Evolutionary conservation across 2,329 filamentous ascomycete species (phyloP).

Genomic region (Xylariaceae sp.): DNA sequence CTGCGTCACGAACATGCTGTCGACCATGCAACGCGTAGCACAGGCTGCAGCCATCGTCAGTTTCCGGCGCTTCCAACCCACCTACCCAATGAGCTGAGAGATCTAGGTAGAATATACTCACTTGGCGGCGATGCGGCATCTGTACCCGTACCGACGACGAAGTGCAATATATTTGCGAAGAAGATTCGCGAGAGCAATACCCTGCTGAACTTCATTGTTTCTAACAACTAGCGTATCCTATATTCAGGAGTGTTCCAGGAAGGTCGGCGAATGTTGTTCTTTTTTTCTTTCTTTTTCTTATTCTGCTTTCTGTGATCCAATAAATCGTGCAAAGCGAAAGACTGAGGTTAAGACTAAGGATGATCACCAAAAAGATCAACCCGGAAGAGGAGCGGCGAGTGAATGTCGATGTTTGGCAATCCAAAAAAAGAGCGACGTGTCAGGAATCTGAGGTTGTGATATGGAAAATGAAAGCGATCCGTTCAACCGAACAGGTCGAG

Average conservation of each 20-base stretch:
- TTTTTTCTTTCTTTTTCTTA: slow-evolving; percentile 12
- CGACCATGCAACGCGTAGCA: slow-evolving; percentile 35
- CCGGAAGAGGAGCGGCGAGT: slow-evolving; percentile 16
- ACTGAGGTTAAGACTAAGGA: slow-evolving; percentile 30
- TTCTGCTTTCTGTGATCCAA: slow-evolving; percentile 30
- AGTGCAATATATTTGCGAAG: slow-evolving; percentile 24
- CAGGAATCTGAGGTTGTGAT: slow-evolving; percentile 6
- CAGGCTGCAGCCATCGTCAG: slow-evolving; percentile 28
- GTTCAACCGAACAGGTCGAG: neutral
- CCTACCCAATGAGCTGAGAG: too few species aligned
- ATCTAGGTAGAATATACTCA: slow-evolving; percentile 6
- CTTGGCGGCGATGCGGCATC: slow-evolving; percentile 23
- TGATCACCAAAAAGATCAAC: slow-evolving; percentile 37
- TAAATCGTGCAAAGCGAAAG: slow-evolving; percentile 35
- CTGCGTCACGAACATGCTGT: slow-evolving; percentile 38
- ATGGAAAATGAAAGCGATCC: neutral
- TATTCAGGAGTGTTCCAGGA: slow-evolving; percentile 1
- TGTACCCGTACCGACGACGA: slow-evolving; percentile 22
- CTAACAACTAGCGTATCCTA: neutral
- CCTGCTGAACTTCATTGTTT: slow-evolving; percentile 25
- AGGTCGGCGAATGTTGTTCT: slow-evolving; percentile 5
- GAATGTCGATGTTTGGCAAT: slow-evolving; percentile 45
- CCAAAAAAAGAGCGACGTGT: slow-evolving; percentile 51
- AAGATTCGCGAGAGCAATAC: slow-evolving; percentile 21
- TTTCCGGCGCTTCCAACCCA: neutral